A percentile compares a stretch with the other conserved stretches of the same genome.
These are phyloP conservation scores for Suhomyces atakaporum DNA, from an alignment of 1,139 yeast genomes.

Conservation along the genomic window DNA sequence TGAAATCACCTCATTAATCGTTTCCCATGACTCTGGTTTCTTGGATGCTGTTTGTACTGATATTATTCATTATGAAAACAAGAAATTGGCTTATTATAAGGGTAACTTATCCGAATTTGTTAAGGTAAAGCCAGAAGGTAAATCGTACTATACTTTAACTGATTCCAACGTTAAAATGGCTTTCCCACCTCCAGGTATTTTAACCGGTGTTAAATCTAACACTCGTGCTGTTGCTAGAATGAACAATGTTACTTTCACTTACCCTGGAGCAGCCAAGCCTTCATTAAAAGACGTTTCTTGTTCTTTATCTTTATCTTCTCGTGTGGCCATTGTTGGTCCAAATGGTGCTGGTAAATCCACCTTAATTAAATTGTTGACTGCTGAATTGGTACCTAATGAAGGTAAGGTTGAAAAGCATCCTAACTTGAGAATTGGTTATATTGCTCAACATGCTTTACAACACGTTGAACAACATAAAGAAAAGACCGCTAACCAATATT, in stretches of 20 bases:
- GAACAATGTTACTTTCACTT: constrained; percentile 80
- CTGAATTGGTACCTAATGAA: constrained; percentile 78
- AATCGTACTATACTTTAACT: constrained; percentile 92
- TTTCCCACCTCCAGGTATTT: constrained; percentile 97
- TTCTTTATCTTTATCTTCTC: constrained; percentile 85
- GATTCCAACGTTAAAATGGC: constrained; percentile 95
- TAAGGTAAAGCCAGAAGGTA: constrained; percentile 91
- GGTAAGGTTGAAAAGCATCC: constrained; percentile 98
- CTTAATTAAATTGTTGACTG: constrained; percentile 87
- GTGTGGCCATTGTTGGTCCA: constrained; percentile 96
- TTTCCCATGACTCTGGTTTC: constrained; percentile 97
- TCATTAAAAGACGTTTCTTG: constrained; percentile 79
- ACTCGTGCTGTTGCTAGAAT: constrained; percentile 95
- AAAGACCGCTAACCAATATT: constrained; percentile 94
- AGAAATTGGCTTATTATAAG: constrained; percentile 91
- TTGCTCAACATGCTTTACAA: constrained; percentile 97
- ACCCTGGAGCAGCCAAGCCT: constrained; percentile 88
- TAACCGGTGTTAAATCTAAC: constrained; percentile 92
- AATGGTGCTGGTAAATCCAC: constrained; percentile 99
- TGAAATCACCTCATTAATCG: constrained; percentile 90
- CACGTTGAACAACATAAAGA: constrained; percentile 97
- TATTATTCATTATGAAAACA: constrained; percentile 93
- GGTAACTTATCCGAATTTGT: constrained; percentile 95
- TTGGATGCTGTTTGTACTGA: constrained; percentile 95
- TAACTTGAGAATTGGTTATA: constrained; percentile 95